Evolutionary conservation across 345 rosid species (phyloP).

Genomic region (Lepidium didymum): DNA sequence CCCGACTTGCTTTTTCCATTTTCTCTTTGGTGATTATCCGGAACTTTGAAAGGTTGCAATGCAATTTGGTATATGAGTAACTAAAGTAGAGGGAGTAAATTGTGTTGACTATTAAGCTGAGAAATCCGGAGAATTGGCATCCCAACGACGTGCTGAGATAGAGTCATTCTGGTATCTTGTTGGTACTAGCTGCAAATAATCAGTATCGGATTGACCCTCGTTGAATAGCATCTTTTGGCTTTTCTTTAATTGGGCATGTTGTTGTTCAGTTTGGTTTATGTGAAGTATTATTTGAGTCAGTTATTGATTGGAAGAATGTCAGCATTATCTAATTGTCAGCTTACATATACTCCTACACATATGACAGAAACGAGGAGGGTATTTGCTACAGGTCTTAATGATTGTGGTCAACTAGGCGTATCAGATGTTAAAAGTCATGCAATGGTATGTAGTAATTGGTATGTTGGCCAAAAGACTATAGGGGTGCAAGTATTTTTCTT

Average conservation of each 20-base stretch:
- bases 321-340: conserved; percentile 3
- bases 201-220: neutral
- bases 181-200: neutral
- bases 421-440: conserved; percentile 39
- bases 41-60: neutral
- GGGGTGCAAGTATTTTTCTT: neutral
- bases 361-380: conserved; percentile 68
- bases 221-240: neutral
- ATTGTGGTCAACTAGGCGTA: conserved; percentile 78
- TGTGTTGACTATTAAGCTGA: neutral
- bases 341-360: conserved; percentile 15
- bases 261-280: neutral
- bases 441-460: conserved; percentile 34
- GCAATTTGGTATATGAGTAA: neutral
- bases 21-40: neutral
- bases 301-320: neutral
- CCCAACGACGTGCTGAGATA: neutral
- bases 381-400: conserved; percentile 88
- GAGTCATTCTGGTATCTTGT: neutral
- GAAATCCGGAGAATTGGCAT: neutral
- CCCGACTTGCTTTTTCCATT: neutral
- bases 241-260: neutral
- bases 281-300: neutral
- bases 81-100: neutral
- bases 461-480: neutral